Evolutionary conservation across 176 grass and related monocot species (phyloP), one percentile per base, ranked within the genome.

Genomic region (Phoenix dactylifera): DNA sequence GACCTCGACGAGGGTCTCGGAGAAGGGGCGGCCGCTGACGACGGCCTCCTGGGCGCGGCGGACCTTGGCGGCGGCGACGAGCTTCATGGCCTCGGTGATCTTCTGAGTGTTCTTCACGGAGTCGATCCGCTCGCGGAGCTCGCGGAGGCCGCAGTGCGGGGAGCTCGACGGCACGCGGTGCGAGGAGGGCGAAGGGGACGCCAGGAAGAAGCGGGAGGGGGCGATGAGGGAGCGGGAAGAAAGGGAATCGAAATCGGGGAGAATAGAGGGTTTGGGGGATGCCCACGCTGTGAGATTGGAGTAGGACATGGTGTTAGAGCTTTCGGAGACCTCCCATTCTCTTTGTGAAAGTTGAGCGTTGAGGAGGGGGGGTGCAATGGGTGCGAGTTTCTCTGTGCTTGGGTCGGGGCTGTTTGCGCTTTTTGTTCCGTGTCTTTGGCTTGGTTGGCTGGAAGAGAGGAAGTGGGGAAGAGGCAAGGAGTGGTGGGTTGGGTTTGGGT

Each of bases 71-170:
- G 89, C 89, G 10, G 89, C 84, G 25, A 94, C 89, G 1, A 88
- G 84, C 80, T 94, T 94, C 89, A 94, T 94, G 60, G 89, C 89
- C 74, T 94, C 89, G 6, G 89, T 94, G 71, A 94, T 94, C 89
- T 94, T 94, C 72, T 94, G 80, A 53, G 89, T 94, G 78, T 94
- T 94, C 9, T 65, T 54, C 49, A 94, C 89, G 3, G 89, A 94
- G 44, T 85, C 77, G 63, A 94, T 94, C 68, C 89, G 84, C 39
- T 35, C 77, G 16, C 84, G 80, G 24, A 94, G 81, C 22, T 94
- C 84, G 9, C 84, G 78, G 15, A 88, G 81, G 16, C 63, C 54
- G 74, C 89, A 95, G 12, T 75, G 72, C 55, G 88, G 81, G 51
- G 26, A 4, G 26, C 5, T n/a, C 26, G 58, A 39, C 0, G 25